A percentile compares a stretch with the other conserved stretches of the same genome.
These are phyloP conservation scores for Comarum palustre DNA, from an alignment of 306 rosid species.

Conservation along the genomic window DNA sequence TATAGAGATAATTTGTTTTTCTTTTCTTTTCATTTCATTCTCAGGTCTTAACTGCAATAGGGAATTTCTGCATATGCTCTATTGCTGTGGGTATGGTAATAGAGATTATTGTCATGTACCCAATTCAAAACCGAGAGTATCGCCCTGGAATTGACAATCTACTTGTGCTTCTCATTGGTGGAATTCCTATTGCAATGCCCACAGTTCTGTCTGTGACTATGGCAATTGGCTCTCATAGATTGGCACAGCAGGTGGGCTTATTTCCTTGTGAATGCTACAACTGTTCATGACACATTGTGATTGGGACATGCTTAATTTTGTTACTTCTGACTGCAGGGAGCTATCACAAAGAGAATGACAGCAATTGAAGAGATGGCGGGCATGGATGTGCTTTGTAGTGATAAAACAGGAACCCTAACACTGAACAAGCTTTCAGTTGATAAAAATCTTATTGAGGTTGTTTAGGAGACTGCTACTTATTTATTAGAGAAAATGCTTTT, in stretches of 20 bases:
- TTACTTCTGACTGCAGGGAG: slow-evolving; percentile 63
- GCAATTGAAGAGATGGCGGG: slow-evolving; percentile 99
- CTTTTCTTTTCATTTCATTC: slow-evolving; percentile 14
- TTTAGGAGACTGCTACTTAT: slow-evolving; percentile 25
- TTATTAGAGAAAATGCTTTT: slow-evolving; percentile 4
- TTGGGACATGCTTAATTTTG: slow-evolving; percentile 11
- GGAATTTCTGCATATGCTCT: slow-evolving; percentile 96
- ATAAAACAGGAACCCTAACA: slow-evolving; percentile 93
- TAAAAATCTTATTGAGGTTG: slow-evolving; percentile 87
- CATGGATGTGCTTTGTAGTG: slow-evolving; percentile 99
- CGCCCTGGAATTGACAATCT: slow-evolving; percentile 98
- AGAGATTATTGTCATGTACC: slow-evolving; percentile 93
- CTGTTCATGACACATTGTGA: slow-evolving; percentile 13
- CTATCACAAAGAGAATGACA: slow-evolving; percentile 98
- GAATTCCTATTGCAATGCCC: slow-evolving; percentile 99
- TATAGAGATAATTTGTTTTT: neutral
- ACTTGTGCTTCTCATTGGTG: slow-evolving; percentile 96
- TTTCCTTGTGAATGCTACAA: slow-evolving; percentile 22
- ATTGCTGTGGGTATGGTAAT: slow-evolving; percentile 91
- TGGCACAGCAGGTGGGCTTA: slow-evolving; percentile 80
- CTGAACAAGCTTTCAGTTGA: slow-evolving; percentile 87
- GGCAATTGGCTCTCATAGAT: slow-evolving; percentile 98
- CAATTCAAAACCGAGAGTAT: slow-evolving; percentile 79
- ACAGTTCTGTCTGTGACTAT: slow-evolving; percentile 95
- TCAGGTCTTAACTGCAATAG: slow-evolving; percentile 95